Evolutionary conservation across 108 stramenopile species (phyloP).

Genomic region (Skeletonema marinoi): DNA sequence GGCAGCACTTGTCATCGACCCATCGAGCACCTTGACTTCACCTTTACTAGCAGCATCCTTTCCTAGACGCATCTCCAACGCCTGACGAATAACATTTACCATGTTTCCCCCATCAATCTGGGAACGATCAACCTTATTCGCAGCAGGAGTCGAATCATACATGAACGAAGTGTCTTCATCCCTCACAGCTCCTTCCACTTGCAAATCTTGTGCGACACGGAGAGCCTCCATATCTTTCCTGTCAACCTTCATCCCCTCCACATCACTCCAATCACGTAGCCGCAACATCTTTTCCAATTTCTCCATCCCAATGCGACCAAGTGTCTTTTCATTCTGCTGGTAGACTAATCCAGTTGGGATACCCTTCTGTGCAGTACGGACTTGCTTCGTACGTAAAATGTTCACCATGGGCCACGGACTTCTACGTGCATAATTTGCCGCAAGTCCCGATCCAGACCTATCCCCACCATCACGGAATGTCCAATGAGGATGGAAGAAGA

Average conservation of each 20-base stretch:
- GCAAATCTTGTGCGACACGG: conserved; percentile 80
- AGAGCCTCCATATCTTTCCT: conserved; percentile 85
- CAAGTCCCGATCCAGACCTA: conserved; percentile 71
- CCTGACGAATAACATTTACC: conserved; percentile 77
- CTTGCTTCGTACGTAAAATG: conserved; percentile 92
- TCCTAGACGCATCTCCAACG: conserved; percentile 75
- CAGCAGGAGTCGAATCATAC: conserved; percentile 76
- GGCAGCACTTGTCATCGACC: conserved; percentile 80
- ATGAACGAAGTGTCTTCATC: conserved; percentile 62
- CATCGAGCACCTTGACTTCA: conserved; percentile 39
- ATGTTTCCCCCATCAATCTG: conserved; percentile 84
- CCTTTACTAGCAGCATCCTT: conserved; percentile 37
- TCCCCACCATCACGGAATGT: conserved; percentile 92
- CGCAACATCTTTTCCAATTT: conserved; percentile 91
- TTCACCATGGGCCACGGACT: conserved; percentile 98
- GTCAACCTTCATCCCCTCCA: conserved; percentile 82
- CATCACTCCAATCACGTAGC: conserved; percentile 81
- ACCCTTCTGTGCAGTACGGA: conserved; percentile 90
- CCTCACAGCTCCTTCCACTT: conserved; percentile 66
- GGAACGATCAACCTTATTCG: conserved; percentile 70
- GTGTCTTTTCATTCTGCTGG: conserved; percentile 94
- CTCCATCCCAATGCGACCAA: conserved; percentile 70
- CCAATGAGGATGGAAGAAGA: conserved; percentile 98
- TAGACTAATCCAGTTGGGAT: conserved; percentile 97
- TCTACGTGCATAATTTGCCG: conserved; percentile 93